These are phyloP conservation scores for Pseudozyma hubeiensis DNA, from an alignment of 1,284 basidiomycete genomes.

Conservation along the genomic window DNA sequence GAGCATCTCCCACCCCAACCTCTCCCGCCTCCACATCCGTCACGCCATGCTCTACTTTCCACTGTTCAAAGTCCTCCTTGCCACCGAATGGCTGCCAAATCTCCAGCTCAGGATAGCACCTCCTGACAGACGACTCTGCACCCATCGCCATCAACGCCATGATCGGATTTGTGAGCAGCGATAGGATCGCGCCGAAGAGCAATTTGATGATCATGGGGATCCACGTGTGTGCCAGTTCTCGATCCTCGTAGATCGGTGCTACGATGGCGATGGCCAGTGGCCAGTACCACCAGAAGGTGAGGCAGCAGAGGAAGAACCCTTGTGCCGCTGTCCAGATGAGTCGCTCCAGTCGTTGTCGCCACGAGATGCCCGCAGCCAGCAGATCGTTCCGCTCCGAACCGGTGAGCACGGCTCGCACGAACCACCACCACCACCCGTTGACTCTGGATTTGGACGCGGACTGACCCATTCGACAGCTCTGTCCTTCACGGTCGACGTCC, in stretches of 20 bases:
- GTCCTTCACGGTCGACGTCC: conserved; percentile 40
- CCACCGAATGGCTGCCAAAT: conserved; percentile 50
- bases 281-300: conserved; percentile 67
- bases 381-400: conserved; percentile 62
- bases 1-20: neutral
- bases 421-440: conserved; percentile 54
- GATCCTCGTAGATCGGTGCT: conserved; percentile 63
- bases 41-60: conserved; percentile 40
- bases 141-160: conserved; percentile 66
- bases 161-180: conserved; percentile 64
- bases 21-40: conserved; percentile 16
- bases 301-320: conserved; percentile 54
- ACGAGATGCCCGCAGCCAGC: conserved; percentile 48
- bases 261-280: conserved; percentile 63
- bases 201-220: conserved; percentile 67
- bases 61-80: conserved; percentile 30
- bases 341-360: conserved; percentile 54
- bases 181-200: conserved; percentile 61
- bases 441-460: conserved; percentile 23
- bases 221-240: conserved; percentile 66
- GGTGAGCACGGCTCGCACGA: conserved; percentile 51
- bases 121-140: conserved; percentile 54
- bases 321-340: conserved; percentile 62
- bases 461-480: conserved; percentile 51
- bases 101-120: conserved; percentile 53